A percentile compares a stretch with the other conserved stretches of the same genome.
These are phyloP conservation scores for Suhomyces prunicola DNA, from an alignment of 805 yeast species.

Conservation along the genomic window DNA sequence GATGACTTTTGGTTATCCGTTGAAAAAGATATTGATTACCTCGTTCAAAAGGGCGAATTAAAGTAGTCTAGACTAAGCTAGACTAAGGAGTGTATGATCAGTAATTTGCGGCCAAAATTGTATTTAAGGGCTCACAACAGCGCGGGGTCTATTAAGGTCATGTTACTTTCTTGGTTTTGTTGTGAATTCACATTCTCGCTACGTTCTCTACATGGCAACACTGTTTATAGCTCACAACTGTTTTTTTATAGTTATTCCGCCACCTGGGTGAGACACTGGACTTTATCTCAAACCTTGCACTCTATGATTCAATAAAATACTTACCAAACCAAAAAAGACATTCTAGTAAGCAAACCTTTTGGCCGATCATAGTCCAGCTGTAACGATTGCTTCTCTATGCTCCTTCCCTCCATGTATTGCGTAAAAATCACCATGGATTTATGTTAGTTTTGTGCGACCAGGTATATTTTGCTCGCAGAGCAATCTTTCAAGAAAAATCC, in stretches of 20 bases:
- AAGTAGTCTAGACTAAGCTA: not conserved
- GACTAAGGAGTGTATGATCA: not conserved
- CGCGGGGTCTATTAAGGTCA: not conserved
- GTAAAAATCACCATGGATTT: too few relatives aligned
- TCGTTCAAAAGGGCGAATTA: constrained; percentile 1
- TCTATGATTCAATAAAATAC: too few relatives aligned
- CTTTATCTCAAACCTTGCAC: too few relatives aligned
- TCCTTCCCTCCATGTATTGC: too few relatives aligned
- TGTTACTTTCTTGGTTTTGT: not conserved
- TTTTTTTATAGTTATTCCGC: too few relatives aligned
- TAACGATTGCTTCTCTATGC: too few relatives aligned
- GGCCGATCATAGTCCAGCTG: too few relatives aligned
- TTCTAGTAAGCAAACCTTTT: too few relatives aligned
- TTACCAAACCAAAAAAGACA: too few relatives aligned
- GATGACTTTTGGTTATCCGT: constrained; percentile 17
- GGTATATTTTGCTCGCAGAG: not conserved
- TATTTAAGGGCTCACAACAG: not conserved
- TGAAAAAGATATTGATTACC: constrained; percentile 15
- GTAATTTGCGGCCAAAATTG: not conserved
- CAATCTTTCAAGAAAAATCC: not conserved
- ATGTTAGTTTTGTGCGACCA: not conserved
- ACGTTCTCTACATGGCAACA: not conserved
- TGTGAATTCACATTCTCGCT: too few relatives aligned
- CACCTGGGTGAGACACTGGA: too few relatives aligned
- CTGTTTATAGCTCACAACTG: too few relatives aligned